phyloP scores from a whole-genome alignment of 164 flowering plant species.

The Berberis vulgaris region DNA sequence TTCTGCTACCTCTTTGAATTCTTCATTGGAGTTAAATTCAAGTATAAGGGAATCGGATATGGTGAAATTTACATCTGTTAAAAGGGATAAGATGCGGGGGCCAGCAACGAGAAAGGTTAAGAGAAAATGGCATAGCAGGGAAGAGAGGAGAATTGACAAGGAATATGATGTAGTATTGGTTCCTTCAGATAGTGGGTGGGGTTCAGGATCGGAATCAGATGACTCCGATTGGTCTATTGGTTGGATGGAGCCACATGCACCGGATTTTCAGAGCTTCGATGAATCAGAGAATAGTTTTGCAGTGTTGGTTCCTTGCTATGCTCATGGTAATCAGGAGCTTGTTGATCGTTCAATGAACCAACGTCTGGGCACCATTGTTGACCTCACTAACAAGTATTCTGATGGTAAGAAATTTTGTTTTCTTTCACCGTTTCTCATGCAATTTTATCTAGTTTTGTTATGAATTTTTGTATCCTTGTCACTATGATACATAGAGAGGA shows the following conservation, averaged over 20 bases:
- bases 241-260: constrained; percentile 88
- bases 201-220: constrained; percentile 81
- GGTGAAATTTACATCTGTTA: constrained; percentile 29
- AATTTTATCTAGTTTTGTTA: no score
- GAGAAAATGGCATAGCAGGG: constrained; percentile 69
- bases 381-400: constrained; percentile 33
- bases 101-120: constrained; percentile 40
- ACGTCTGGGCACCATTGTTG: constrained; percentile 36
- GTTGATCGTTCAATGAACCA: constrained; percentile 29
- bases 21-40: constrained; percentile 24
- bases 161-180: constrained; percentile 80
- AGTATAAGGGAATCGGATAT: constrained; percentile 29
- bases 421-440: no score
- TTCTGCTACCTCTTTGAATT: constrained; percentile 24
- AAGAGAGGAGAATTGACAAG: constrained; percentile 56
- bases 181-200: constrained; percentile 75
- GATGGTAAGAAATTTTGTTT: constrained; percentile 34
- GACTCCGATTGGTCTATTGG: constrained; percentile 91
- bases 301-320: constrained; percentile 84
- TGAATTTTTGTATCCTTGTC: no score
- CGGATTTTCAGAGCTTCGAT: constrained; percentile 62
- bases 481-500: no score
- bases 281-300: constrained; percentile 67
- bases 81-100: constrained; percentile 24
- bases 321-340: constrained; percentile 28